phyloP scores from a whole-genome alignment of 2,329 filamentous ascomycete genomes.

The Neonectria magnoliae region DNA sequence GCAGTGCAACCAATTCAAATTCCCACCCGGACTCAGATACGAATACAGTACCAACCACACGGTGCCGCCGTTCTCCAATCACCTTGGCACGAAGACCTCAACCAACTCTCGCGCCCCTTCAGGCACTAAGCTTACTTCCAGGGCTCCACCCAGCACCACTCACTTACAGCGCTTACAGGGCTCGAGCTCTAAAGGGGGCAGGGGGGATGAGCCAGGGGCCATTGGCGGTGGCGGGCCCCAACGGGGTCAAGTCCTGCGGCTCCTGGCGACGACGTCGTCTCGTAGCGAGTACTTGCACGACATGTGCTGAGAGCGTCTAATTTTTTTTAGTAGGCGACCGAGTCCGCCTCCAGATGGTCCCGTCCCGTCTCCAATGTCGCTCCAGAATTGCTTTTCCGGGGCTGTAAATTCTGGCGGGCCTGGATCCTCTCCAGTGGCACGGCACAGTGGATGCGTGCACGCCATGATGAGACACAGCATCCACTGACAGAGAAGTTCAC shows the following conservation, averaged over 20 bases:
- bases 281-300: constrained; percentile 3
- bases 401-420: constrained; percentile 2
- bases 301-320: neutral
- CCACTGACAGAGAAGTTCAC: neutral
- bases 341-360: neutral
- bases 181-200: constrained; percentile 15
- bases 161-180: constrained; percentile 22
- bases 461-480: neutral
- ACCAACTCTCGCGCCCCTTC: constrained; percentile 7
- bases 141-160: constrained; percentile 3
- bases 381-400: neutral
- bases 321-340: neutral
- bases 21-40: neutral
- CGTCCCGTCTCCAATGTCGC: neutral
- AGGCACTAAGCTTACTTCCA: constrained; percentile 14
- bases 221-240: constrained; percentile 6
- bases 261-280: constrained; percentile 8
- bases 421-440: neutral
- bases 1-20: neutral
- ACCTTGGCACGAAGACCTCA: neutral
- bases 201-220: constrained; percentile 17
- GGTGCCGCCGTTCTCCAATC: neutral
- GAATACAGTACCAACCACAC: neutral
- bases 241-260: constrained; percentile 9
- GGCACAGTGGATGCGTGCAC: neutral